Evolutionary conservation across 495 filamentous ascomycete species (phyloP).

Genomic region (Talaromyces liani): DNA sequence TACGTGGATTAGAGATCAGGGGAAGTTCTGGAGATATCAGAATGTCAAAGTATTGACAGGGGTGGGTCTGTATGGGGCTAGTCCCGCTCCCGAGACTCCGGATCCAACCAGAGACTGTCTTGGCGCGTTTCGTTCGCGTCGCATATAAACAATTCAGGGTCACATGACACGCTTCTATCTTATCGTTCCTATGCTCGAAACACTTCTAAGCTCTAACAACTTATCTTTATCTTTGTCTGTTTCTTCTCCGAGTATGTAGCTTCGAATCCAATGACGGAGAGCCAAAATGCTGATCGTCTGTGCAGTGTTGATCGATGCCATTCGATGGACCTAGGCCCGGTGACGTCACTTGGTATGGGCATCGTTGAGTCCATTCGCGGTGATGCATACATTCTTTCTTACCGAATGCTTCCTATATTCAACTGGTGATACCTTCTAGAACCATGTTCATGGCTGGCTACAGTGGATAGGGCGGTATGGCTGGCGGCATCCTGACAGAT

Average conservation of each 20-base stretch:
- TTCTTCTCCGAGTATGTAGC: too few relatives aligned
- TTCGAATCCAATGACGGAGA: not conserved
- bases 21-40: constrained; percentile 8
- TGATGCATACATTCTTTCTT: not conserved
- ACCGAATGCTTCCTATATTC: not conserved
- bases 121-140: not conserved
- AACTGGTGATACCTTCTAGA: not conserved
- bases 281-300: not conserved
- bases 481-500: not conserved
- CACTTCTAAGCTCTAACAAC: too few relatives aligned
- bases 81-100: not conserved
- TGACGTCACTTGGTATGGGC: not conserved
- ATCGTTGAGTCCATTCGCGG: not conserved
- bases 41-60: not conserved
- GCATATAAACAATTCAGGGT: not conserved
- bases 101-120: not conserved
- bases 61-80: not conserved
- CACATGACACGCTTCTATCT: not conserved
- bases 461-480: not conserved
- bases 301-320: not conserved
- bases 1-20: constrained; percentile 36
- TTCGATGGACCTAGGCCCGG: not conserved
- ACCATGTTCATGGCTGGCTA: not conserved
- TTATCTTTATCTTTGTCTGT: too few relatives aligned
- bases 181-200: too few relatives aligned